These are phyloP conservation scores for Mollisiaceae sp. DNA, from an alignment of 2,329 filamentous ascomycete species.

Conservation along the genomic window DNA sequence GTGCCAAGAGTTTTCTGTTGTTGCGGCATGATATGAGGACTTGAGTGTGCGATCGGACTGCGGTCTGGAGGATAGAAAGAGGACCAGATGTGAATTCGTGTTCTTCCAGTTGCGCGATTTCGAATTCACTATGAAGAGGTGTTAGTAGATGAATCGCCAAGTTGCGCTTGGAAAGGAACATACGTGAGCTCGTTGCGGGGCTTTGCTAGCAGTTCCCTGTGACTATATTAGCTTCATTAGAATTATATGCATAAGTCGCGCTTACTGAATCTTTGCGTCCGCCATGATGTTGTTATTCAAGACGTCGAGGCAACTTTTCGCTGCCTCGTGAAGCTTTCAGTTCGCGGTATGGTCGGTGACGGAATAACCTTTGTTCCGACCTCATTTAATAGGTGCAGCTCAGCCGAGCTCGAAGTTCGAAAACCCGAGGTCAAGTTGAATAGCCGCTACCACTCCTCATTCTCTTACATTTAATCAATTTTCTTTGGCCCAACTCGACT, in stretches of 20 bases:
- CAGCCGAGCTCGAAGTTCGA: conserved; percentile 23
- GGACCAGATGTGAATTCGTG: conserved; percentile 81
- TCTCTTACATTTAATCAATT: conserved; percentile 23
- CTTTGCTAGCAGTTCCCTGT: conserved; percentile 86
- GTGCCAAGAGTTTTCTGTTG: conserved; percentile 95
- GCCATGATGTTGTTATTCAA: conserved; percentile 55
- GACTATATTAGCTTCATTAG: conserved; percentile 30
- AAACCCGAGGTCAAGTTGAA: conserved; percentile 27
- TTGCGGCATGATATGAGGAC: conserved; percentile 97
- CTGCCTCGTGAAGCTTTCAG: conserved; percentile 24
- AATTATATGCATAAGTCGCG: background rate
- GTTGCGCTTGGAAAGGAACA: conserved; percentile 45
- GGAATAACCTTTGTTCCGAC: conserved; percentile 28
- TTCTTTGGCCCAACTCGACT: conserved; percentile 19
- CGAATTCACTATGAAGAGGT: conserved; percentile 72
- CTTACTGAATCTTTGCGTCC: conserved; percentile 74
- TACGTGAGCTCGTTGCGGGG: conserved; percentile 91
- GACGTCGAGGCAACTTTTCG: conserved; percentile 30
- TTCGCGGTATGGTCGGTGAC: conserved; percentile 31
- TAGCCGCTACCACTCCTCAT: conserved; percentile 28
- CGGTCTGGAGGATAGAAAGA: conserved; percentile 94
- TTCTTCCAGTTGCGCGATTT: conserved; percentile 80
- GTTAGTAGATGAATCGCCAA: conserved; percentile 33
- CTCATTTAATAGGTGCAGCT: background rate
- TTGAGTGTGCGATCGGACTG: conserved; percentile 91